phyloP scores from a whole-genome alignment of 2,329 filamentous ascomycete genomes.

The Rasamsonia emersonii region DNA sequence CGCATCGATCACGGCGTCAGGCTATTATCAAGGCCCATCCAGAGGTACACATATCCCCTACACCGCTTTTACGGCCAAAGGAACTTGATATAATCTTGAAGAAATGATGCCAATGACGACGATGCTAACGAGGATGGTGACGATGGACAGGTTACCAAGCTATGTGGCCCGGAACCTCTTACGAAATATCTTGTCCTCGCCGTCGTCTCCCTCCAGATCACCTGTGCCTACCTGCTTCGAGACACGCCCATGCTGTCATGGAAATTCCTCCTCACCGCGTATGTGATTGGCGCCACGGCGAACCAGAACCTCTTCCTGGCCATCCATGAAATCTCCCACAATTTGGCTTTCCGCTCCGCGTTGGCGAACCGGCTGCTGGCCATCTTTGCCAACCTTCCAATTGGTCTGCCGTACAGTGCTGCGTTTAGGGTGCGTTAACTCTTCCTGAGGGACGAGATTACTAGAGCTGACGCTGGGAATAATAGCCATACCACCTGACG shows the following conservation, averaged over 20 bases:
- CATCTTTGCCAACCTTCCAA: slow-evolving; percentile 90
- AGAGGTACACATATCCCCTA: slow-evolving; percentile 54
- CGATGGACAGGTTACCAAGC: slow-evolving; percentile 69
- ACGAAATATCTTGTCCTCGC: slow-evolving; percentile 86
- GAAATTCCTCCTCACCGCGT: slow-evolving; percentile 78
- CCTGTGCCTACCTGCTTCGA: slow-evolving; percentile 67
- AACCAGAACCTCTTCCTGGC: slow-evolving; percentile 99
- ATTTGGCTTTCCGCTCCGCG: slow-evolving; percentile 79
- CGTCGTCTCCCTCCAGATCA: slow-evolving; percentile 75
- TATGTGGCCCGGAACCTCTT: slow-evolving; percentile 90
- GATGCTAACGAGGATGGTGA: slow-evolving; percentile 1
- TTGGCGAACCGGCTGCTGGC: slow-evolving; percentile 76
- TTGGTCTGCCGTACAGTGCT: slow-evolving; percentile 91
- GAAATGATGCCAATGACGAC: not conserved
- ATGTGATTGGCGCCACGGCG: slow-evolving; percentile 84
- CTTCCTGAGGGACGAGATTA: not conserved
- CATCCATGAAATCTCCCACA: slow-evolving; percentile 98
- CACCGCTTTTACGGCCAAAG: too few species aligned
- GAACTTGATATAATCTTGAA: slow-evolving; percentile 4
- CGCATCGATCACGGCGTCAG: slow-evolving; percentile 79
- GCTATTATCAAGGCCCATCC: slow-evolving; percentile 98
- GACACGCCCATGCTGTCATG: slow-evolving; percentile 72
- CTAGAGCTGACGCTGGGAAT: not conserved
- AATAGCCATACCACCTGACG: slow-evolving; percentile 89
- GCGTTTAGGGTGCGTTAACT: slow-evolving; percentile 66